Percentiles rank a stretch among this genome's conserved stretches.
phyloP scores from a whole-genome alignment of 148 eudicot genomes.

The Amaranthus palmeri region DNA sequence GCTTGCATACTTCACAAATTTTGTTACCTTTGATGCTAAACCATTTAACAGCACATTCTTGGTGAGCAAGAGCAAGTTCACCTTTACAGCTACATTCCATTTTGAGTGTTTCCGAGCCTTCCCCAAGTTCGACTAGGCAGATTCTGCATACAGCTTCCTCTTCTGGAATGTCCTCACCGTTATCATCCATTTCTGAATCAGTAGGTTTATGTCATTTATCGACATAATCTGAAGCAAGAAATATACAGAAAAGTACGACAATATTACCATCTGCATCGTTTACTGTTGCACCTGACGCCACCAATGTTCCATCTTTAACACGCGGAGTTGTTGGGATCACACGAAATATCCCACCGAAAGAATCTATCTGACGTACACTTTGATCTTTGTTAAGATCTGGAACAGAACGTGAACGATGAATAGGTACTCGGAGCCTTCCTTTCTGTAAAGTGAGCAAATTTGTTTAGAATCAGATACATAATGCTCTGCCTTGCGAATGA shows the following conservation, averaged over 20 bases:
- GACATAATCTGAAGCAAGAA: background rate
- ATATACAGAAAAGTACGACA: slow-evolving; percentile 9
- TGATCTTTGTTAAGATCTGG: slow-evolving; percentile 71
- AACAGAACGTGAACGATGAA: slow-evolving; percentile 80
- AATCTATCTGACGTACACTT: slow-evolving; percentile 40
- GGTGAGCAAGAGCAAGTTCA: slow-evolving; percentile 90
- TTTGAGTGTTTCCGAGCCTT: slow-evolving; percentile 78
- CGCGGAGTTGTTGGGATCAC: slow-evolving; percentile 67
- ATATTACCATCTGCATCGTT: slow-evolving; percentile 51
- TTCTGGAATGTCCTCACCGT: slow-evolving; percentile 71
- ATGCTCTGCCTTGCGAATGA: too few relatives aligned
- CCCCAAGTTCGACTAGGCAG: slow-evolving; percentile 84
- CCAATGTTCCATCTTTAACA: slow-evolving; percentile 29
- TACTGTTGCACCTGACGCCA: slow-evolving; percentile 27
- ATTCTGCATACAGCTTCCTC: slow-evolving; percentile 99
- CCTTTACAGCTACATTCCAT: slow-evolving; percentile 99
- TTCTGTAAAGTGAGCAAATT: slow-evolving; percentile 41
- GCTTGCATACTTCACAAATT: slow-evolving; percentile 86
- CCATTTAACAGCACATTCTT: slow-evolving; percentile 95
- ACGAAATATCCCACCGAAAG: slow-evolving; percentile 55
- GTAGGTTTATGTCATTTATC: background rate
- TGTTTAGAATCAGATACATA: slow-evolving; percentile 26
- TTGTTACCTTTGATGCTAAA: slow-evolving; percentile 97
- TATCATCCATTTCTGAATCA: slow-evolving; percentile 40
- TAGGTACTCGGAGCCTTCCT: slow-evolving; percentile 34